Base-by-base conservation (phyloP, 2,329 filamentous ascomycete genomes). In the Nigrospora oryzae region DNA sequence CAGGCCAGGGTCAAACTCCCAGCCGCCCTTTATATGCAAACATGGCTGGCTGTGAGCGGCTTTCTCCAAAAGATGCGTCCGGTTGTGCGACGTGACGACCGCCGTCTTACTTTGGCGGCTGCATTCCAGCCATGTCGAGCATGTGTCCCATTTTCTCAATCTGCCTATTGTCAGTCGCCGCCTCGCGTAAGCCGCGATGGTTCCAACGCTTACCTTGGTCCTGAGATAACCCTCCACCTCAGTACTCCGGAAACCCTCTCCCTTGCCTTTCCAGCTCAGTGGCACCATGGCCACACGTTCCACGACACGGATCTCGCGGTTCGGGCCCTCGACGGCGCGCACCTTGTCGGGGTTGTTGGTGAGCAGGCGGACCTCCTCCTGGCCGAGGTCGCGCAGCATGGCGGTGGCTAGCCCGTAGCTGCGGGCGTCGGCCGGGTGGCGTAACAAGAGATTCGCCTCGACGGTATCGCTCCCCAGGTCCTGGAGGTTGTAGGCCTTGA, bases 331-430 rank as follows among this genome's bases (percentile, higher is more conserved):
- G 1, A 98, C 86, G 0, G 93, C 93, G 14, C 89, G 75, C 36
- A 98, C 87, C 70, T 98, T 98, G 56, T 98, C 93, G 0, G 93
- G 93, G 57, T 98, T 98, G 63, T 98, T 98, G 11, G 93, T 98
- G 55, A 98, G 68, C 42, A 98, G 68, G 33, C 87, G 75, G 43
- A 97, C 83, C 28, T 90, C 86, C 12, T 69, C 64, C 54, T 95
- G 76, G 0, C 88, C 90, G 30, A 98, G 69, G 66, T 98, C 93
- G 49, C 83, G 73, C 44, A 98, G 71, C 76, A 98, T 97, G 0
- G 91, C 90, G 1, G 93, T 98, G 2, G 93, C 93, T n/a, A 98
- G 69, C 2, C 93, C 93, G 59, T 98, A 98, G 55, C 88, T 95
- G 44, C 93, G 74, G 17, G 93, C 93, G 63, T 98, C 93, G 1